Evolutionary conservation across 768 basidiomycete genomes (phyloP).

Genomic region (Myochromella boudieri): DNA sequence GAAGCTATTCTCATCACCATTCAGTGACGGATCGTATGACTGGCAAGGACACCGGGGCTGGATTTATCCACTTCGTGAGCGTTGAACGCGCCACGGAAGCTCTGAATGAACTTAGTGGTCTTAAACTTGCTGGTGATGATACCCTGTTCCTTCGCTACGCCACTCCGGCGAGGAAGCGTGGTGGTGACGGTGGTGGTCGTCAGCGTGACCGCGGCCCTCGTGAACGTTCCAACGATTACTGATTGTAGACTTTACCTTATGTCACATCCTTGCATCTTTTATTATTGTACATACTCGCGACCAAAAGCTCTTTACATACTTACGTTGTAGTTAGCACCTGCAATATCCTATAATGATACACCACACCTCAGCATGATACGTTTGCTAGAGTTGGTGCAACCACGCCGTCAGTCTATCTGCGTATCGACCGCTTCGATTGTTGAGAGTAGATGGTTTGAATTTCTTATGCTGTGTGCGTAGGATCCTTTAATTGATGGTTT

Average conservation of each 20-base stretch:
- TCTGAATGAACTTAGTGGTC: conserved; percentile 40
- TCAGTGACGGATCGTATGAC: conserved; percentile 34
- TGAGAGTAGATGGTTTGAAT: no score
- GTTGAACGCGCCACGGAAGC: conserved; percentile 49
- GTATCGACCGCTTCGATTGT: no score
- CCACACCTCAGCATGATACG: not conserved
- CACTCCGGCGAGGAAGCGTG: conserved; percentile 13
- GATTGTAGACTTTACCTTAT: not conserved
- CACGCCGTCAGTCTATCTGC: no score
- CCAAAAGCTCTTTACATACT: not conserved
- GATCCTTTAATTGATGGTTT: no score
- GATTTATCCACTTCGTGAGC: conserved; percentile 54
- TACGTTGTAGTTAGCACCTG: not conserved
- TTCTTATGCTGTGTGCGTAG: no score
- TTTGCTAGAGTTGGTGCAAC: no score
- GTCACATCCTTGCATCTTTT: not conserved
- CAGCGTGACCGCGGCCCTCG: no score
- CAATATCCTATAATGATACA: not conserved
- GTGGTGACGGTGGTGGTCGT: not conserved
- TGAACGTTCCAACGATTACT: no score
- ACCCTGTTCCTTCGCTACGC: conserved; percentile 42
- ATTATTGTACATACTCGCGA: not conserved
- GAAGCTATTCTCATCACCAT: not conserved
- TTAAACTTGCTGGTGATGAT: conserved; percentile 32
- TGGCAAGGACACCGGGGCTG: conserved; percentile 29